Base-by-base conservation (phyloP, 2,329 filamentous ascomycete genomes). In the Colletotrichum sp. region DNA sequence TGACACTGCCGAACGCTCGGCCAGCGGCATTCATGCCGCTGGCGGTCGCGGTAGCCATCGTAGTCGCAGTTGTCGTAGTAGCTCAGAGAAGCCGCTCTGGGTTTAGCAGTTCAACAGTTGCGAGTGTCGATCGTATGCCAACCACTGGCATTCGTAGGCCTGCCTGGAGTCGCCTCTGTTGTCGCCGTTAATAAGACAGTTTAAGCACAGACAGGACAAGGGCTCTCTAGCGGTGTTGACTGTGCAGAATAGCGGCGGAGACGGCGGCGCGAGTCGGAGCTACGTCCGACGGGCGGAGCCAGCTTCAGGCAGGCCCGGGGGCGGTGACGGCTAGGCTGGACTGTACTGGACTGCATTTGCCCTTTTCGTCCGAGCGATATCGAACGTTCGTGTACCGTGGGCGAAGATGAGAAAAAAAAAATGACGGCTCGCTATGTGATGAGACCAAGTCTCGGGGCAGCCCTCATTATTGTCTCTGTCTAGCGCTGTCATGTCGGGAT, bases 41-140 rank as follows among this genome's bases (percentile, higher is more conserved):
- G 55, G 6, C 58, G 26, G 18, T 21, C 34, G 38, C 55, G 61
- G 24, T 15, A 24, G 32, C 60, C 12, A 8, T 28, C 3, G 48
- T 13, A 26, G 26, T 10, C 6, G 30, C 21, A 58, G 21, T 68
- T 10, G 36, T 18, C 24, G 18, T 30, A 15, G 21, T 24, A 30
- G 36, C n/a, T 16, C 52, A 28, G 34, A 24, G 24, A 30, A 32
- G n/a, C 43, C 18, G 26, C 34, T 43, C 15, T n/a, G 6, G 52
- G 28, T 63, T 61, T 21, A 55, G 63, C 64, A 60, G 64, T 48
- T 70, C 36, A 24, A 18, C 67, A 61, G 55, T 30, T 30, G 21
- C 36, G 38, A 63, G 26, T 57, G 70, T 52, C 73, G 69, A 73
- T 75, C 73, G 73, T 72, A 75, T 43, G 55, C 38, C 55, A 72